Base-by-base conservation (phyloP, 768 basidiomycete species). In the Cystoderma amianthinum region DNA sequence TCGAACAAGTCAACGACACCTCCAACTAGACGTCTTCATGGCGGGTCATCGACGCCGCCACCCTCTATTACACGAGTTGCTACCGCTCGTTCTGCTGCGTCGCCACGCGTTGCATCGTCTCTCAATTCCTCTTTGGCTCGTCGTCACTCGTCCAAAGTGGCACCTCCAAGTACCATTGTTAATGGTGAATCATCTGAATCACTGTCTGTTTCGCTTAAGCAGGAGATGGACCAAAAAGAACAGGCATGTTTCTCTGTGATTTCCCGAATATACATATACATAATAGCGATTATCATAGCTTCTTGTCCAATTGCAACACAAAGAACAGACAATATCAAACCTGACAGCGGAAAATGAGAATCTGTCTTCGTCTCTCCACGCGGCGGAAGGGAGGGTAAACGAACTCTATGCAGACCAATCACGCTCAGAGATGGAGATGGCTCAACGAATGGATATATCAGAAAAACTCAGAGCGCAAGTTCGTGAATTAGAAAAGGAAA, bases 401-500 rank as follows among this genome's bases (percentile, higher is more conserved):
- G 88, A 92, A 50, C 70, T 90, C 38, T 90, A 90, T 54, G 68
- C 81, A 10, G 89, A 92, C 49, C 88, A 91, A 58, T 69, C 74
- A 43, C 78, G 89, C 47, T 81, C 78, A 64, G 91, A 94, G 59
- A 71, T 80, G 45, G 88, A 93, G 51, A 65, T 93, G 60, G 80
- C 80, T 18, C 80, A 86, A 24, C 80, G 85, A 36, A 80, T 89
- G 49, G 88, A 92, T 50, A 79, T 92, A 25, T 67, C 80, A 25
- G 89, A 92, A 46, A 92, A 91, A 59, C 69, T 94, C 39, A 69
- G 91, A 44, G 60, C 69, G 13, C 86, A 93, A 60, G 74, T 90
- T 32, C 82, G 84, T 48, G 90, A 92, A 44, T 62, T 93, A 15
- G 92, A 94, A 65, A 89, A 80, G 61, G 91, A 94, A 62, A 91